Base-by-base conservation (phyloP, 495 filamentous ascomycete genomes). In the Terfezia boudieri region DNA sequence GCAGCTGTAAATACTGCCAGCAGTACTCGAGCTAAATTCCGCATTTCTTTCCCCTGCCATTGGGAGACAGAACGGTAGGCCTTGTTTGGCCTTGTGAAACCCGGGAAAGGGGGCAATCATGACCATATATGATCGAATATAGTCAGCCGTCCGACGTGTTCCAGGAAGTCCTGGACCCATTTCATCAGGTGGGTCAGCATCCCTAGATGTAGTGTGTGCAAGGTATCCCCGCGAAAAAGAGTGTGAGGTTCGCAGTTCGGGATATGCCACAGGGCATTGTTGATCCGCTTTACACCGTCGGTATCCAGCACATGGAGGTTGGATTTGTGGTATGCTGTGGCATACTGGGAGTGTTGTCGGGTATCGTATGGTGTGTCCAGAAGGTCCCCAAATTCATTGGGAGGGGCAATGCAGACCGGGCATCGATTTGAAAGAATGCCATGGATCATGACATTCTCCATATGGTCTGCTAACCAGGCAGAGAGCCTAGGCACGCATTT, bases 31-130 rank as follows among this genome's bases (percentile, higher is more conserved):
- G n/a, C 16, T 4, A 56, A 6, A 32, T 53, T 57, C 0, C 26
- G 7, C 51, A 54, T 54, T 52, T 56, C 49, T 8, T 58, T 58
- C 10, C 53, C 37, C n/a, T 58, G 53, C 56, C 50, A 52, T 46
- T 56, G 43, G 1, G 36, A 26, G 2, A 58, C 53, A 23, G 51
- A 22, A 4, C 49, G 2, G 48, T 56, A 56, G 9, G 36, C 8
- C 53, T 49, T 56, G 0, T 0, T 51, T 8, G 22, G 20, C 1
- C 37, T 23, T 1, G 35, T 23, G 23, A 58, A 55, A 8, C 14
- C 23, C 2, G 36, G 46, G 23, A 55, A 58, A 1, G 36, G 8
- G 1, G 41, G 53, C n/a, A 52, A 50, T 0, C 3, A 3, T 20
- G 11, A 35, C 26, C 53, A 58, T 7, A 37, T 36, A 8, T 56